Percentiles rank a stretch among this genome's conserved stretches.
Conservation (phyloP, 148 eudicot species). For the Persicaria tinctoria region DNA sequence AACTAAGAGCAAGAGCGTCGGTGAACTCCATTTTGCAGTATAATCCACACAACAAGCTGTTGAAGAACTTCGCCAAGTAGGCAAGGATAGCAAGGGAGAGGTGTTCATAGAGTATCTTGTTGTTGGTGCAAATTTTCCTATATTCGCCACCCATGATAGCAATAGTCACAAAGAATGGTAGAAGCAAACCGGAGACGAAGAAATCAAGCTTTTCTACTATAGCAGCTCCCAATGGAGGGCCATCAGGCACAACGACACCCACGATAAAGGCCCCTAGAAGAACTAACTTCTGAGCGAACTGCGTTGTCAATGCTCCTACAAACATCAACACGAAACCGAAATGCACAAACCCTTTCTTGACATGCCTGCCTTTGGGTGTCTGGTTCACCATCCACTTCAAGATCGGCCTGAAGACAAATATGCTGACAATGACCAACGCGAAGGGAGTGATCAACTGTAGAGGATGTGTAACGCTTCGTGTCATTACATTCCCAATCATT, state of each 20-base stretch:
- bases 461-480: neutral
- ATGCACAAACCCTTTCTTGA: constrained; percentile 28
- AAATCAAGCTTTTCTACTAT: constrained; percentile 40
- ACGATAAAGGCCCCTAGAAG: constrained; percentile 30
- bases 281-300: constrained; percentile 22
- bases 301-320: constrained; percentile 21
- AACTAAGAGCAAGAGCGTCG: constrained; percentile 43
- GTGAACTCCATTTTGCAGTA: constrained; percentile 16
- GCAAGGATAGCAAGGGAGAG: constrained; percentile 14
- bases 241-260: constrained; percentile 50
- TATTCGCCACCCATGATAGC: constrained; percentile 28
- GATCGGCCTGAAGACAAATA: constrained; percentile 23
- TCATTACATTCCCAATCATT: neutral
- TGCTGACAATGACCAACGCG: neutral
- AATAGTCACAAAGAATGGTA: constrained; percentile 31
- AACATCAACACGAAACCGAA: constrained; percentile 18
- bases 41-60: constrained; percentile 30
- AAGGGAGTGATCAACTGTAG: neutral
- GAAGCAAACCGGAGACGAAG: constrained; percentile 32
- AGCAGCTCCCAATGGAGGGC: constrained; percentile 63
- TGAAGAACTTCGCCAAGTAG: constrained; percentile 26
- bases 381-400: constrained; percentile 22
- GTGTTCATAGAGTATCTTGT: neutral
- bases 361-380: constrained; percentile 33
- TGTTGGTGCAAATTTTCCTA: constrained; percentile 2